These are phyloP conservation scores for Coelastrella sp. DNA, from an alignment of 139 green algal species.

Conservation along the genomic window DNA sequence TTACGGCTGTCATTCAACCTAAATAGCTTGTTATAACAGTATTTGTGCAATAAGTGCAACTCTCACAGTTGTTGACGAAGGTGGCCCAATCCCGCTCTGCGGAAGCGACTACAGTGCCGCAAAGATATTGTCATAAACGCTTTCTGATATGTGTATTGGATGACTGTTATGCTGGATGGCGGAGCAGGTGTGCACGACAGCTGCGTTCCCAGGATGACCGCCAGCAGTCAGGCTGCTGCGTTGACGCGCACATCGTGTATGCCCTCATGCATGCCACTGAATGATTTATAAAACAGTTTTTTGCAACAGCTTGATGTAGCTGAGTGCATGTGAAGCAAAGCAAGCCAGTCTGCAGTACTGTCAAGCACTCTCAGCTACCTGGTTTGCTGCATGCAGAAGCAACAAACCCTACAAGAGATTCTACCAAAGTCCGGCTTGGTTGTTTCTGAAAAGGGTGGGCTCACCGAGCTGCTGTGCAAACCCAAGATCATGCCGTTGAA, in stretches of 20 bases:
- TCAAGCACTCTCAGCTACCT: neutral
- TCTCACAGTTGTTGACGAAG: too few species aligned
- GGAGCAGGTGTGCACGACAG: neutral
- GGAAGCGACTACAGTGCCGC: too few species aligned
- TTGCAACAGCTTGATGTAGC: too few species aligned
- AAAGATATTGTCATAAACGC: too few species aligned
- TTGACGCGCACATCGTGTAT: neutral
- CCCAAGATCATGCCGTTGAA: conserved; percentile 88
- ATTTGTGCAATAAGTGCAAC: too few species aligned
- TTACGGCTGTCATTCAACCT: too few species aligned
- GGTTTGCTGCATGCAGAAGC: conserved; percentile 14
- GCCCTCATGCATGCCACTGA: too few species aligned
- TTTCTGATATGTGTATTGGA: neutral
- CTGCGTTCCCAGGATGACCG: neutral
- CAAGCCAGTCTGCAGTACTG: neutral
- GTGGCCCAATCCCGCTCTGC: too few species aligned
- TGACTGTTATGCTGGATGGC: neutral
- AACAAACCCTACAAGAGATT: conserved; percentile 61
- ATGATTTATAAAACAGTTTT: too few species aligned
- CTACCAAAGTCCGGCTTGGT: conserved; percentile 85
- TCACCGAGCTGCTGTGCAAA: conserved; percentile 80
- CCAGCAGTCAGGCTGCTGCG: conserved; percentile 7
- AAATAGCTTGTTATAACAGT: too few species aligned
- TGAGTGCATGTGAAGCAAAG: too few species aligned
- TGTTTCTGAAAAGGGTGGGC: conserved; percentile 80